phyloP scores from a whole-genome alignment of 805 yeast genomes.

The Lipomyces lipofer region DNA sequence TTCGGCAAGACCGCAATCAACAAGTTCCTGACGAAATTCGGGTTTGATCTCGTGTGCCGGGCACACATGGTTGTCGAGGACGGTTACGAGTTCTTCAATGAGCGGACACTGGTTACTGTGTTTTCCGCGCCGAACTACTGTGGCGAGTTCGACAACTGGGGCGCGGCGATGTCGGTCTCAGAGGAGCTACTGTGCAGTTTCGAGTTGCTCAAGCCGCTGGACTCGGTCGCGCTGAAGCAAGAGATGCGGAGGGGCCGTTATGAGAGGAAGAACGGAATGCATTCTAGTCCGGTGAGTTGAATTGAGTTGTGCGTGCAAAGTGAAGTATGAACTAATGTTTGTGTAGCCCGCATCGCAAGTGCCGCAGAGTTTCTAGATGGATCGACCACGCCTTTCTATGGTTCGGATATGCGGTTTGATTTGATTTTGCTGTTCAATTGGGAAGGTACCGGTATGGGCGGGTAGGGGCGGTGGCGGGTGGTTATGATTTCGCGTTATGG shows the following conservation, averaged over 20 bases:
- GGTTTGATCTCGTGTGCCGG: conserved; percentile 77
- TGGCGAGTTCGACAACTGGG: conserved; percentile 92
- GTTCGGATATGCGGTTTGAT: no score
- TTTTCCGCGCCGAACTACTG: conserved; percentile 77
- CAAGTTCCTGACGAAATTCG: conserved; percentile 70
- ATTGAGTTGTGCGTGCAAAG: conserved; percentile 38
- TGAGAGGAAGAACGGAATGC: conserved; percentile 63
- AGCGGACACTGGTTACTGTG: conserved; percentile 68
- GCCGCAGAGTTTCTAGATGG: conserved; percentile 33
- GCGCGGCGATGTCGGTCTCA: conserved; percentile 96
- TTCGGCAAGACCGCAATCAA: conserved; percentile 77
- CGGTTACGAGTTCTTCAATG: conserved; percentile 75
- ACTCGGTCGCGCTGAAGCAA: conserved; percentile 87
- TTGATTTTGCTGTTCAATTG: no score
- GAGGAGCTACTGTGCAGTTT: conserved; percentile 91
- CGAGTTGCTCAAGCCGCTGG: conserved; percentile 91
- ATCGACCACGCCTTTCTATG: no score
- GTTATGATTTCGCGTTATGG: no score
- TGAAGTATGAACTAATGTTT: neutral
- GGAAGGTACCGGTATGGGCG: no score
- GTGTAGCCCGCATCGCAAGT: conserved; percentile 32
- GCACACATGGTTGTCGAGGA: conserved; percentile 89
- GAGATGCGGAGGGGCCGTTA: conserved; percentile 72
- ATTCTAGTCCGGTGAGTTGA: conserved; percentile 30
- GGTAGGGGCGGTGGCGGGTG: no score